Base-by-base conservation (phyloP, 108 stramenopile species). In the Poteriospumella lacustris region DNA sequence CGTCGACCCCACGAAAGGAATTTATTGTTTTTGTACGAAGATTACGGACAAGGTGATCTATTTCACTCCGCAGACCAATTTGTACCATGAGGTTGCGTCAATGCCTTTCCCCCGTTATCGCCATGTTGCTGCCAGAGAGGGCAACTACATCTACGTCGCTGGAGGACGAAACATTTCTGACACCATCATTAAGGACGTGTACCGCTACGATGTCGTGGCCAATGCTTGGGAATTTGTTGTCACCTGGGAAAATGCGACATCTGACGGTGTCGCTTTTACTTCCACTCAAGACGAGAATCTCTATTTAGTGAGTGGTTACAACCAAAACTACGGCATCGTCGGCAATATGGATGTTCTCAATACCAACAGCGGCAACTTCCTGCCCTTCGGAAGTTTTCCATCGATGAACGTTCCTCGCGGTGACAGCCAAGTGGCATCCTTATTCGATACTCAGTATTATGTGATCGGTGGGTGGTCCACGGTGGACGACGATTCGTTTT, bases 261-360 rank as follows among this genome's bases (percentile, higher is more conserved):
- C 60, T 31, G 60, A 64, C 36, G 60, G 60, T 64, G 31, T 64
- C 28, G 60, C 60, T 34, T 64, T 64, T 24, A 52, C 15, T 52
- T 52, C 47, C 47, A 9, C 19, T 9, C 29, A 31, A 24, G 12
- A 3, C 5, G 60, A 64, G 28, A 3, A 34, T 3, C 3, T 64
- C 29, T 64, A 12, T 64, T 5, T 64, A 31, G 60, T 64, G 5
- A 34, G 60, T 34, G 60, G 60, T 31, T 64, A 64, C 36, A 31
- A 5, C 29, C 5, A 19, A 5, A 33, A 12, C 31, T 64, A 64
- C 31, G 9, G 33, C 60, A 34, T 34, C 15, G 33, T 3, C 3
- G 3, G 12, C 5, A 9, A 5, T 12, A 64, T 64, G 31, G 36
- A 26, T 34, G 60, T 34, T 31, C 15, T 64, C 31, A 64, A 64